A percentile compares a stretch with the other conserved stretches of the same genome.
phyloP scores from a whole-genome alignment of 176 grass and related monocot genomes.

The Musa schizocarpa region DNA sequence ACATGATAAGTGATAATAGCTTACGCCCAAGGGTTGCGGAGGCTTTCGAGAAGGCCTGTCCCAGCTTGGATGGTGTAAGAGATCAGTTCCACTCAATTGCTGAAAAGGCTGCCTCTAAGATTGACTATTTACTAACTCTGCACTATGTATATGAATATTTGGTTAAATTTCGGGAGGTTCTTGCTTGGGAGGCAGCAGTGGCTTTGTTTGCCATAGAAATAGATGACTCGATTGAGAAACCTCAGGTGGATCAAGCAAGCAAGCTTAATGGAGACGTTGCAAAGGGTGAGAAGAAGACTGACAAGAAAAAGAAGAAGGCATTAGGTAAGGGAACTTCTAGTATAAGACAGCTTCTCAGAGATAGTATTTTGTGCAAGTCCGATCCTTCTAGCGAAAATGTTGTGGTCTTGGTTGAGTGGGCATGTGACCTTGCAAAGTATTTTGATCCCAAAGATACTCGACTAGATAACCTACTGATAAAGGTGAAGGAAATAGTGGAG shows the following conservation, averaged over 20 bases:
- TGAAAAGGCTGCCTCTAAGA: constrained; percentile 27
- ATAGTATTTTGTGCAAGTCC: constrained; percentile 33
- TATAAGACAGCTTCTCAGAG: constrained; percentile 57
- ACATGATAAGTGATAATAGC: constrained; percentile 40
- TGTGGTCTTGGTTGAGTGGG: constrained; percentile 37
- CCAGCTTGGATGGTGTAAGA: constrained; percentile 29
- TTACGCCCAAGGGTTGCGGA: constrained; percentile 37
- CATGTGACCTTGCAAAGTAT: constrained; percentile 28
- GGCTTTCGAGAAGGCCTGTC: constrained; percentile 9
- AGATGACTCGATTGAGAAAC: constrained; percentile 85
- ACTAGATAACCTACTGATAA: constrained; percentile 48
- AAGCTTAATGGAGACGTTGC: constrained; percentile 25
- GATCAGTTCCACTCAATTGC: constrained; percentile 31
- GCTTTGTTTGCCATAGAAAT: constrained; percentile 59
- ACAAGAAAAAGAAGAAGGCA: constrained; percentile 83
- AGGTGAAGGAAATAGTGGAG: constrained; percentile 91
- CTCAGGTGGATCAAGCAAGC: constrained; percentile 16
- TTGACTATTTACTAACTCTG: constrained; percentile 30
- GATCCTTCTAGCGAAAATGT: constrained; percentile 30
- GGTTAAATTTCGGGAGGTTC: constrained; percentile 67
- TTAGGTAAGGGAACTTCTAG: constrained; percentile 71
- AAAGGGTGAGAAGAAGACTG: constrained; percentile 71
- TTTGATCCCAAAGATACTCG: constrained; percentile 68
- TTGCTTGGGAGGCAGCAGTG: constrained; percentile 83
- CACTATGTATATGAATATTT: constrained; percentile 43